Conservation (phyloP, 1,139 yeast genomes). For the Candida sojae region DNA sequence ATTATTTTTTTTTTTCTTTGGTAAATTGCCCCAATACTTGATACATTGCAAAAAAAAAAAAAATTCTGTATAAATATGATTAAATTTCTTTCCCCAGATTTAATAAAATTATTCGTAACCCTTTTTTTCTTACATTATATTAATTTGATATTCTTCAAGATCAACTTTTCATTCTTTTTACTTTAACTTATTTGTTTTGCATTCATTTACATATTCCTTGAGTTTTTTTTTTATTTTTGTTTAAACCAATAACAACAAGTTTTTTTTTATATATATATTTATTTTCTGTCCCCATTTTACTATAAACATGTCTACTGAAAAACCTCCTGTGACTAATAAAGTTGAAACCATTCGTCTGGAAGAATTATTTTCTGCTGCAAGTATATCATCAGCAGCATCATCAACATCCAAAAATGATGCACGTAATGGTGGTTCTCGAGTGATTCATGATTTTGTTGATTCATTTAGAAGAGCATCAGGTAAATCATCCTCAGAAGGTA, state of each 20-base stretch:
- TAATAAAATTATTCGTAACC: neutral
- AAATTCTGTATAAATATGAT: no score
- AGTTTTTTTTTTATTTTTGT: neutral
- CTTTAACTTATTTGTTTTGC: no score
- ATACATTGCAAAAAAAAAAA: no score
- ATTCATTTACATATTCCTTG: no score
- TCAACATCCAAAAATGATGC: neutral
- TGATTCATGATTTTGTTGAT: slow-evolving; percentile 14
- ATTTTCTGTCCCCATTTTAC: neutral
- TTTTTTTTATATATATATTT: no score
- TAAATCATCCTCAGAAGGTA: slow-evolving; percentile 8
- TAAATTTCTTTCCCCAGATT: neutral
- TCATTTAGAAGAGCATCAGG: slow-evolving; percentile 18
- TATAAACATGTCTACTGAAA: slow-evolving; percentile 1
- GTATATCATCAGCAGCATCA: neutral
- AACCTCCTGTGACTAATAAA: neutral
- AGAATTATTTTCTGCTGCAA: neutral
- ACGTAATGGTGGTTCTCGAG: slow-evolving; percentile 7
- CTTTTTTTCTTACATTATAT: neutral
- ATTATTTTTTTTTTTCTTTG: no score
- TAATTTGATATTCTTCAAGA: neutral
- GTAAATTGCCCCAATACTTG: no score
- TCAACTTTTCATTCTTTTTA: no score
- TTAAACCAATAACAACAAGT: no score
- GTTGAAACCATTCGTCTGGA: neutral